phyloP scores from a whole-genome alignment of 768 basidiomycete species.

The Rhizopogon vinicolor region DNA sequence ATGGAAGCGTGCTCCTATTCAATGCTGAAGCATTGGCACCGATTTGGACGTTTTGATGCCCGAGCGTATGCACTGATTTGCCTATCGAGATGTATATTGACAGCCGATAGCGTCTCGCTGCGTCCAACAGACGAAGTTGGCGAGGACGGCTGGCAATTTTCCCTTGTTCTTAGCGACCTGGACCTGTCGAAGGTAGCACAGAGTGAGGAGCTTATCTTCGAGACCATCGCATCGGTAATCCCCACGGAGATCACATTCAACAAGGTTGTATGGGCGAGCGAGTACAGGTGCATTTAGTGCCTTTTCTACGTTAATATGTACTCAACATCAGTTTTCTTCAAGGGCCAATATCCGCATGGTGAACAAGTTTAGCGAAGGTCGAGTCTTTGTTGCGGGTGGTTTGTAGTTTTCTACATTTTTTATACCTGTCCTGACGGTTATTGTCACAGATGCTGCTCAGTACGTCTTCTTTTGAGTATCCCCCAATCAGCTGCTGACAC shows the following conservation, averaged over 20 bases:
- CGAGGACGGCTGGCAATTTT: conserved; percentile 1
- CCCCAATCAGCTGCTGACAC: neutral
- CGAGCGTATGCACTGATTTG: no score
- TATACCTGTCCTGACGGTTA: no score
- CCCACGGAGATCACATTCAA: neutral
- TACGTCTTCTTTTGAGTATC: no score
- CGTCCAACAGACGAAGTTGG: conserved; percentile 1
- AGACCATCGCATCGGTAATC: neutral
- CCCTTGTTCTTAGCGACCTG: neutral
- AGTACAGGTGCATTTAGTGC: conserved; percentile 5
- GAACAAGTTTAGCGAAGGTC: conserved; percentile 7
- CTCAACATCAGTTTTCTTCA: neutral
- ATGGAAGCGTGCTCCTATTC: neutral
- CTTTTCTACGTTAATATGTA: no score
- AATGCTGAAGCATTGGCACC: neutral
- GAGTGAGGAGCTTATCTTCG: neutral
- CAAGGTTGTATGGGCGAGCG: neutral
- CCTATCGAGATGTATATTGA: neutral
- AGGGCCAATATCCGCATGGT: conserved; percentile 9
- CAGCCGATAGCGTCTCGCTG: neutral
- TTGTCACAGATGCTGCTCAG: conserved; percentile 6
- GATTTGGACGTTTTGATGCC: neutral
- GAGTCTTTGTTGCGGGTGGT: conserved; percentile 15
- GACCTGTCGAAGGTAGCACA: neutral
- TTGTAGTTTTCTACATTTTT: neutral